Base-by-base conservation (phyloP, 1,284 basidiomycete species). In the Polyporus tsugae region DNA sequence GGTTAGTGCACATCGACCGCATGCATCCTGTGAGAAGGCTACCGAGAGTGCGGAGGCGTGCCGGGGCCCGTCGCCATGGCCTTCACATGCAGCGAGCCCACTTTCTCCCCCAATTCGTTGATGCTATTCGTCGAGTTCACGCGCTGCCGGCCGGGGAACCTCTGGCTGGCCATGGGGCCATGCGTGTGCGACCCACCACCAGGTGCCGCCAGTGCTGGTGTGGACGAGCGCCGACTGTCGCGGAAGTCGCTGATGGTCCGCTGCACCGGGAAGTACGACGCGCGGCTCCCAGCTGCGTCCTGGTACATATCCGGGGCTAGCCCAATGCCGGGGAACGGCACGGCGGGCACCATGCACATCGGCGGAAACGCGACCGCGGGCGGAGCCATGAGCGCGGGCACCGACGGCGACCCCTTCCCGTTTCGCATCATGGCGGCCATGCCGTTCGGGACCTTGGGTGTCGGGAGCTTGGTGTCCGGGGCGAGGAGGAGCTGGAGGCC, bases 401-500 rank as follows among this genome's bases (percentile, higher is more conserved):
- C 66, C 13, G 68, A 65, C n/a, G 78, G 76, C 55, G 72, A 71
- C n/a, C 72, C 61, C 62, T 64, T 76, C 35, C 71, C 55, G 53
- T 71, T 72, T 46, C 74, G 69, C 22, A 71, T 62, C 65, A 75
- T 66, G 11, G 64, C 63, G 44, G 65, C 64, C 33, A 71, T 65
- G 38, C 69, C 65, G 52, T 72, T 68, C 17, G 62, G 62, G 11
- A 62, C 63, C 57, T 75, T 71, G 49, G 74, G 75, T 1, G 70
- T 44, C 19, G 80, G 80, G 4, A 75, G 63, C 65, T 75, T 74
- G 19, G 80, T 82, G 55, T 79, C 77, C 19, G 87, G 87, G 65
- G 89, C 87, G 15, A 92, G 77, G 58, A 93, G 83, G 70, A 86
- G 80, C 74, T 93, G 92, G 52, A 93, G 80, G 7, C 84, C 86